Percentiles rank a stretch among this genome's conserved stretches.
phyloP scores from a whole-genome alignment of 306 rosid genomes.

The Corylus avellana region DNA sequence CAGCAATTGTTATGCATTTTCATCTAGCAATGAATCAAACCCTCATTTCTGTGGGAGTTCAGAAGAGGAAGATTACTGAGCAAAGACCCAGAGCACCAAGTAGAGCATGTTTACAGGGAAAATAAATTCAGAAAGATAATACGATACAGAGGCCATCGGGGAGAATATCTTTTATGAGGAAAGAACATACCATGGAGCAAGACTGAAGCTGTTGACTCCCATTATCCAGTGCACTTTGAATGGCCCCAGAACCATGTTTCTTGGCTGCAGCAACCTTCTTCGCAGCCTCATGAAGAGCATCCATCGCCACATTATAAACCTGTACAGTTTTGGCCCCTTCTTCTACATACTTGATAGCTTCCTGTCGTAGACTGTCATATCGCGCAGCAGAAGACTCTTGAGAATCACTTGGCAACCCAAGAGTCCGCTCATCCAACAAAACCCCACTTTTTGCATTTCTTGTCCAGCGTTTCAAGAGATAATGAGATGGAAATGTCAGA shows the following conservation, averaged over 20 bases:
- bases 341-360: constrained; percentile 41
- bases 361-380: constrained; percentile 30
- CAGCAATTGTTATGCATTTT: background rate
- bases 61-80: background rate
- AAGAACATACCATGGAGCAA: constrained; percentile 23
- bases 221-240: background rate
- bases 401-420: constrained; percentile 29
- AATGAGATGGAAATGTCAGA: constrained; percentile 45
- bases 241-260: constrained; percentile 21
- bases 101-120: background rate
- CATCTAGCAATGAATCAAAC: background rate
- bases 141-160: background rate
- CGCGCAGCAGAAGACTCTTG: constrained; percentile 34
- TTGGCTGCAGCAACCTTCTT: constrained; percentile 32
- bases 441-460: constrained; percentile 43
- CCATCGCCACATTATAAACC: constrained; percentile 32
- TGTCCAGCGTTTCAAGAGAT: constrained; percentile 45
- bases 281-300: constrained; percentile 35
- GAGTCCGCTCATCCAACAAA: constrained; percentile 30
- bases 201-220: constrained; percentile 28
- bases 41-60: background rate
- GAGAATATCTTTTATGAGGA: constrained; percentile 1
- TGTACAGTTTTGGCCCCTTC: constrained; percentile 37
- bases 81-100: background rate
- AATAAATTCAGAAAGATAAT: background rate